phyloP scores from a whole-genome alignment of 805 yeast species.

The Zygosaccharomyces siamensis region DNA sequence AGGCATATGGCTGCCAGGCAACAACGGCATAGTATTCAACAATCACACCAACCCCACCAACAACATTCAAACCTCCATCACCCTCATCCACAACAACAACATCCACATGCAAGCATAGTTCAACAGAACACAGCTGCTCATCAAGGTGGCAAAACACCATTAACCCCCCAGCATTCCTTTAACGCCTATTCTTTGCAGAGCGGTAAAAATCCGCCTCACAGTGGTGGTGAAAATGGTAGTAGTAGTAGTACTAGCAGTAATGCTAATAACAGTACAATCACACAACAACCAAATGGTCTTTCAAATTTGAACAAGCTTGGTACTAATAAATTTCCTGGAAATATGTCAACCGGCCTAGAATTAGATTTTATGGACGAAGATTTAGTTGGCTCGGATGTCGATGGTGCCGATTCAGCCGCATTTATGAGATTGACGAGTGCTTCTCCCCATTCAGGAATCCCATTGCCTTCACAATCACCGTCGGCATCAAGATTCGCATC shows the following conservation, averaged over 20 bases:
- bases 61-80: background rate
- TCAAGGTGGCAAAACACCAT: slow-evolving; percentile 20
- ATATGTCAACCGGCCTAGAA: slow-evolving; percentile 18
- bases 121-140: slow-evolving; percentile 12
- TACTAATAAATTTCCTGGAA: slow-evolving; percentile 9
- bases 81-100: background rate
- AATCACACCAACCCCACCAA: background rate
- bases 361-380: slow-evolving; percentile 25
- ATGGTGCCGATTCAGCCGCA: slow-evolving; percentile 11
- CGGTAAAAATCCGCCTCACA: slow-evolving; percentile 11
- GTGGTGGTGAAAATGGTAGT: slow-evolving; percentile 22
- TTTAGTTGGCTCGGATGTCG: slow-evolving; percentile 15
- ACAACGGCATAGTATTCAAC: slow-evolving; percentile 2
- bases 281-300: slow-evolving; percentile 4
- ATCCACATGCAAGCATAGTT: background rate
- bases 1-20: slow-evolving; percentile 1
- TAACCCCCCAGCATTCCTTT: slow-evolving; percentile 18
- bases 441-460: slow-evolving; percentile 5
- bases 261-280: background rate
- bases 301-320: slow-evolving; percentile 17
- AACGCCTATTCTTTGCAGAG: slow-evolving; percentile 17
- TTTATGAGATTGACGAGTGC: slow-evolving; percentile 14
- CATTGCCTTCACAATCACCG: background rate
- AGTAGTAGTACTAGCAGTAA: slow-evolving; percentile 22
- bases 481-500: slow-evolving; percentile 10